phyloP scores from a whole-genome alignment of 1,284 basidiomycete species.

The Cystobasidium pallidum region DNA sequence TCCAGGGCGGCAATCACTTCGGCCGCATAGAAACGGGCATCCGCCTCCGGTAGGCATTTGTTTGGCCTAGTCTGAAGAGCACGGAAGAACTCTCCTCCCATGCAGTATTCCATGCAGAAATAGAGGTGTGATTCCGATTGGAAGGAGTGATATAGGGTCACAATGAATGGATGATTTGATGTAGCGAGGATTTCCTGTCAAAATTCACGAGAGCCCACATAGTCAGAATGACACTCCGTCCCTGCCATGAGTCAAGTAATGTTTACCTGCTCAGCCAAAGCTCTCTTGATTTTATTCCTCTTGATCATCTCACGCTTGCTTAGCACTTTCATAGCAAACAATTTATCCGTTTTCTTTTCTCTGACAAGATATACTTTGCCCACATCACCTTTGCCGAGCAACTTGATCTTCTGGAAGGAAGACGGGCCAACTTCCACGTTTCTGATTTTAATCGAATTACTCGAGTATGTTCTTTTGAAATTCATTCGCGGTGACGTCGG shows the following conservation, averaged over 20 bases:
- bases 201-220: too few relatives aligned
- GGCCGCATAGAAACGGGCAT: constrained; percentile 95
- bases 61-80: constrained; percentile 92
- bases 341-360: constrained; percentile 90
- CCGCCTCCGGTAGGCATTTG: constrained; percentile 93
- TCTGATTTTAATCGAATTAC: constrained; percentile 94
- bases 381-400: constrained; percentile 93
- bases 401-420: constrained; percentile 91
- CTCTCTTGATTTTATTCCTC: constrained; percentile 96
- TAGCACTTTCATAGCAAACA: constrained; percentile 96
- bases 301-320: constrained; percentile 99
- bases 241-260: too few relatives aligned
- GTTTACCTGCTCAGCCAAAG: constrained; percentile 81
- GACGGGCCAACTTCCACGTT: constrained; percentile 87
- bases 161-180: constrained; percentile 96
- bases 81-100: constrained; percentile 99
- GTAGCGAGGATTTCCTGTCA: constrained; percentile 82
- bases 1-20: constrained; percentile 98
- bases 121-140: constrained; percentile 96
- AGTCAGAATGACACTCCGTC: too few relatives aligned
- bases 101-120: constrained; percentile 99
- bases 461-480: constrained; percentile 92
- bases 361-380: constrained; percentile 93
- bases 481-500: constrained; percentile 63
- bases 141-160: constrained; percentile 95